Percentiles rank a stretch among this genome's conserved stretches.
Conservation (phyloP, 164 flowering plant genomes). For the Tinospora cordifolia region DNA sequence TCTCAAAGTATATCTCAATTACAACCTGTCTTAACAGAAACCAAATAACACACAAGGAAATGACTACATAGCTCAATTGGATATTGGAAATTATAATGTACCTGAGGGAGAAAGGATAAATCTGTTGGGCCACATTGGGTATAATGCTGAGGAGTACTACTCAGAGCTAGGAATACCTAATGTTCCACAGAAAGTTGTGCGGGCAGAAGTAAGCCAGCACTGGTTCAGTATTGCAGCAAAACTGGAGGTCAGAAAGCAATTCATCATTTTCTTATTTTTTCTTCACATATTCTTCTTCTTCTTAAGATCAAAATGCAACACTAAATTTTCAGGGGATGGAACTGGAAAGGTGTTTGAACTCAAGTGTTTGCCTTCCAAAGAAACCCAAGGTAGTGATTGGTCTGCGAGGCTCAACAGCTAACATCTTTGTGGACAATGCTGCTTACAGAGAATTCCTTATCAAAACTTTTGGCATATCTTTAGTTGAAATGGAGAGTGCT, state of each 20-base stretch:
- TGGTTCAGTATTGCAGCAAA: conserved; percentile 28
- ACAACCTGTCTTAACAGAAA: conserved; percentile 15
- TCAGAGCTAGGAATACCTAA: conserved; percentile 22
- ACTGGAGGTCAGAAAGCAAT: conserved; percentile 20
- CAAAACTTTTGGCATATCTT: conserved; percentile 21
- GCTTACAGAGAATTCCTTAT: conserved; percentile 25
- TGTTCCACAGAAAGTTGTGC: conserved; percentile 6
- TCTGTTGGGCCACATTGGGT: conserved; percentile 25
- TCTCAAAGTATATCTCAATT: neutral
- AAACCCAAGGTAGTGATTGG: conserved; percentile 26
- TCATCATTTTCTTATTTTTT: neutral
- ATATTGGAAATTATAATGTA: conserved; percentile 23
- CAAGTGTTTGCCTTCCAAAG: conserved; percentile 25
- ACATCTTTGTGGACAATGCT: conserved; percentile 33
- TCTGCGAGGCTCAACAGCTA: conserved; percentile 21
- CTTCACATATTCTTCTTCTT: neutral
- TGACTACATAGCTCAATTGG: conserved; percentile 17
- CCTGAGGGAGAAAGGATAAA: conserved; percentile 21
- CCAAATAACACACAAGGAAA: conserved; percentile 11
- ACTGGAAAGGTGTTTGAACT: conserved; percentile 24
- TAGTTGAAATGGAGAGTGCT: conserved; percentile 31
- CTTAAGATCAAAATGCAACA: too few species aligned
- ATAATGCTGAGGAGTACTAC: conserved; percentile 17
- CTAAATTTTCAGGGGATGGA: conserved; percentile 17
- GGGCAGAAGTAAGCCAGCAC: conserved; percentile 19